Percentiles rank a stretch among this genome's conserved stretches.
Conservation (phyloP, 2,329 filamentous ascomycete genomes). For the Fusarium redolens region DNA sequence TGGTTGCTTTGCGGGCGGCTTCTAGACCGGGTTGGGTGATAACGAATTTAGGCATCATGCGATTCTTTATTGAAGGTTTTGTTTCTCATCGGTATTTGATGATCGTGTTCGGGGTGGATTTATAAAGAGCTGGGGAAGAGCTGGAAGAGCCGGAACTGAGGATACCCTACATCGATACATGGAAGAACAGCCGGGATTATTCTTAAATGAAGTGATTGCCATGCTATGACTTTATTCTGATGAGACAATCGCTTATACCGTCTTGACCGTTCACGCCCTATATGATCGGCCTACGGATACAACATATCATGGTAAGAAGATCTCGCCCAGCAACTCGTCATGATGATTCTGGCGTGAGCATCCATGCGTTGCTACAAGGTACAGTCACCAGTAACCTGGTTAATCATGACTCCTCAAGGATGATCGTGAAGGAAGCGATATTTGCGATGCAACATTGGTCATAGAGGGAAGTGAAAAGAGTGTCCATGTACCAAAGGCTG, state of each 20-base stretch:
- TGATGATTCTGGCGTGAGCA: background rate
- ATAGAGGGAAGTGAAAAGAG: background rate
- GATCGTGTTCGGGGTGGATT: background rate
- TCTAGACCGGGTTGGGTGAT: constrained; percentile 1
- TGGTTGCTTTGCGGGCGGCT: background rate
- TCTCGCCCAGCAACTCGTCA: background rate
- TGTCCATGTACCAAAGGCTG: background rate
- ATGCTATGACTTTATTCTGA: constrained; percentile 1
- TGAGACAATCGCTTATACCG: background rate
- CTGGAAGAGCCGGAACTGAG: background rate
- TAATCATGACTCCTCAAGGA: background rate
- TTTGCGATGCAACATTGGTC: constrained; percentile 12
- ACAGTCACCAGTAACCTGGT: background rate
- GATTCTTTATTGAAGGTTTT: background rate
- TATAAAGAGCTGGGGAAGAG: background rate
- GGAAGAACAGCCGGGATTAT: background rate
- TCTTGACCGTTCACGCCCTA: background rate
- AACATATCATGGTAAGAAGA: background rate
- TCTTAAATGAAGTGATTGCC: background rate
- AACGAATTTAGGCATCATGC: background rate
- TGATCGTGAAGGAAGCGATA: constrained; percentile 9
- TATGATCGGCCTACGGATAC: background rate
- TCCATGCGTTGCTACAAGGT: background rate
- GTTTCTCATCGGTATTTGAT: background rate
- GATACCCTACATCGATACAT: background rate